These are phyloP conservation scores for Colletotrichum sp. DNA, from an alignment of 2,329 filamentous ascomycete species.

Conservation along the genomic window DNA sequence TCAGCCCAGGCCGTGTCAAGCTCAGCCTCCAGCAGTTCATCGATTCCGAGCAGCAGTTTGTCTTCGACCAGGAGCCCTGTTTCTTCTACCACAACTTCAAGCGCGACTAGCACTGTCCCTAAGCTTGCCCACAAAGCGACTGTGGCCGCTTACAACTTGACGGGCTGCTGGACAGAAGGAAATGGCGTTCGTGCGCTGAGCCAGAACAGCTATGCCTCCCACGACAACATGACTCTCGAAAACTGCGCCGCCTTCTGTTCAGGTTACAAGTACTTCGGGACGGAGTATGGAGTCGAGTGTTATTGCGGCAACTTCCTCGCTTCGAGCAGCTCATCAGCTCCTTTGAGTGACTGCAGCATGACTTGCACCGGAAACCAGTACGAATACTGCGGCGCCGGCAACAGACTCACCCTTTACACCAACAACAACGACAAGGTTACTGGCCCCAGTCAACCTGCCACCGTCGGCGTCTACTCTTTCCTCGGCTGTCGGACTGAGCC, in stretches of 20 bases:
- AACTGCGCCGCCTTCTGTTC: conserved; percentile 37
- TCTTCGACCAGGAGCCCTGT: neutral
- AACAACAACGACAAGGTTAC: conserved; percentile 28
- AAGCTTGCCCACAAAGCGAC: conserved; percentile 32
- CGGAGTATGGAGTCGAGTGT: conserved; percentile 43
- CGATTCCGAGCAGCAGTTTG: neutral
- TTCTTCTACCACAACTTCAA: conserved; percentile 9
- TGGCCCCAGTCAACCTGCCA: conserved; percentile 33
- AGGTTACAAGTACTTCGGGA: conserved; percentile 44
- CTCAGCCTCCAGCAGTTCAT: neutral
- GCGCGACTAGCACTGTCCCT: conserved; percentile 8
- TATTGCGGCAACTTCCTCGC: conserved; percentile 40
- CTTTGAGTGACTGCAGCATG: conserved; percentile 38
- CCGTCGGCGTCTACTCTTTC: conserved; percentile 34
- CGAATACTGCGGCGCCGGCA: conserved; percentile 37
- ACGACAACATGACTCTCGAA: conserved; percentile 37
- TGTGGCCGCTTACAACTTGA: conserved; percentile 33
- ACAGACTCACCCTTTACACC: conserved; percentile 38
- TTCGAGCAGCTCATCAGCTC: conserved; percentile 28
- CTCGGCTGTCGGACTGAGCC: conserved; percentile 42
- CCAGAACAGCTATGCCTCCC: conserved; percentile 26
- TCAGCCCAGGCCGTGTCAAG: neutral
- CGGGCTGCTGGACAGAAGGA: conserved; percentile 47
- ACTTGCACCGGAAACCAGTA: conserved; percentile 34
- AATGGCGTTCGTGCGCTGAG: conserved; percentile 37